phyloP scores from a whole-genome alignment of 345 rosid species.

The Arabidopsis thaliana region TAIR10.1 NC_003070.9:28149501-28150000 shows the following conservation, averaged over 20 bases:
- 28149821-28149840: neutral
- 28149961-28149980: neutral
- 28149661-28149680: constrained; percentile 51
- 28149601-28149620: constrained; percentile 50
- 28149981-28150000: neutral
- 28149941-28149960: neutral
- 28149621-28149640: constrained; percentile 41
- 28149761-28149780: constrained; percentile 60
- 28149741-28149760: constrained; percentile 52
- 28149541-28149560: constrained; percentile 19
- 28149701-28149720: constrained; percentile 52
- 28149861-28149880: neutral
- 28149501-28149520: constrained; percentile 48
- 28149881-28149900: too few relatives aligned
- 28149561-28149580: neutral
- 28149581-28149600: neutral
- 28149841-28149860: neutral
- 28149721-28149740: constrained; percentile 23
- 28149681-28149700: constrained; percentile 63
- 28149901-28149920: neutral
- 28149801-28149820: neutral
- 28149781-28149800: constrained; percentile 38
- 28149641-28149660: constrained; percentile 49
- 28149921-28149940: constrained; percentile 1
- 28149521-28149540: constrained; percentile 33